Conservation (phyloP, 2,329 filamentous ascomycete genomes). For the Exophiala phaeomuriformis region DNA sequence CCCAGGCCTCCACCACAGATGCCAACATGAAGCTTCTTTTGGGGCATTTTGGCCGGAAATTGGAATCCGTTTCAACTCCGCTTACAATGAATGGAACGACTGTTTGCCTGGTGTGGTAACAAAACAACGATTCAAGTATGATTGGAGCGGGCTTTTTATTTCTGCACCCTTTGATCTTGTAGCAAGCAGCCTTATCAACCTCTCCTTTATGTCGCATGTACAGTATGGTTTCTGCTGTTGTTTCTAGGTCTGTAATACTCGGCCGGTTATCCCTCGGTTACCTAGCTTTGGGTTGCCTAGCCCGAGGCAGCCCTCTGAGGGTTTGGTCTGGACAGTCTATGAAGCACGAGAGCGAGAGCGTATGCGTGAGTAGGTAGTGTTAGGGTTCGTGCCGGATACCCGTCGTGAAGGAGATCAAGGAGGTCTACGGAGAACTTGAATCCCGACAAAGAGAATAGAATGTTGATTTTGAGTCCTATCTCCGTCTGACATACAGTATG, state of each 20-base stretch:
- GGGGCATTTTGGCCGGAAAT: background rate
- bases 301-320: background rate
- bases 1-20: slow-evolving; percentile 38
- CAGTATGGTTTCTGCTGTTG: too few relatives aligned
- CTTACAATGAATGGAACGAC: too few relatives aligned
- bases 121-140: background rate
- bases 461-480: background rate
- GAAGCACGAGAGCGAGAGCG: too few relatives aligned
- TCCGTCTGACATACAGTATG: background rate
- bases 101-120: background rate
- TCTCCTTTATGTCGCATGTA: too few relatives aligned
- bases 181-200: too few relatives aligned
- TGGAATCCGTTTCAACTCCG: too few relatives aligned
- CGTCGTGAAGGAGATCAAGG: background rate
- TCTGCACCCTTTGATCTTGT: too few relatives aligned
- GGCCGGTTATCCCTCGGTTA: too few relatives aligned
- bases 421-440: background rate
- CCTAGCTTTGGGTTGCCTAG: background rate
- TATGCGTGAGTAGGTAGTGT: background rate
- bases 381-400: background rate
- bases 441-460: background rate
- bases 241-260: too few relatives aligned
- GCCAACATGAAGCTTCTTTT: slow-evolving; percentile 24
- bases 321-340: too few relatives aligned
- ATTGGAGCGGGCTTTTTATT: too few relatives aligned